phyloP scores from a whole-genome alignment of 2,329 filamentous ascomycete species.

The Pseudogymnoascus sp. region DNA sequence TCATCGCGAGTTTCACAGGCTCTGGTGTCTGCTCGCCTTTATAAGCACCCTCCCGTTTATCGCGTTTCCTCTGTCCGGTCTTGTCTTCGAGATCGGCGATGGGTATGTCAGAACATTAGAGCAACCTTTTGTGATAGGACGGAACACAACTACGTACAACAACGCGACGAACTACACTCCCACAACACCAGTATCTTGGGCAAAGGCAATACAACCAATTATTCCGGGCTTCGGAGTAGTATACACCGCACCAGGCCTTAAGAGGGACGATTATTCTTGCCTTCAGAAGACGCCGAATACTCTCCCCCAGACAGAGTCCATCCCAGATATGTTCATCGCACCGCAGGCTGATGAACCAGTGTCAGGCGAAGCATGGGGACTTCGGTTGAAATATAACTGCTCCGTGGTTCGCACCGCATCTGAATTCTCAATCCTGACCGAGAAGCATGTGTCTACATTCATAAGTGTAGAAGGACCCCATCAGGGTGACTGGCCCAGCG shows the following conservation, averaged over 20 bases:
- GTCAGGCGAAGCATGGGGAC: conserved; percentile 3
- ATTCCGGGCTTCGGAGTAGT: neutral
- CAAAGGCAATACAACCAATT: neutral
- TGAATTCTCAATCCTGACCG: conserved; percentile 3
- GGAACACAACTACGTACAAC: neutral
- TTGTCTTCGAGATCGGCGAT: neutral
- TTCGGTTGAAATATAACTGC: conserved; percentile 5
- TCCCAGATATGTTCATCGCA: conserved; percentile 2
- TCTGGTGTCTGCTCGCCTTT: neutral
- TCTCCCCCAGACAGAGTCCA: neutral
- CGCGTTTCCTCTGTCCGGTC: neutral
- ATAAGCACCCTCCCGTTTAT: neutral
- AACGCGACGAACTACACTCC: neutral
- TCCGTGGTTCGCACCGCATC: neutral
- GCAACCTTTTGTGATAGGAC: neutral
- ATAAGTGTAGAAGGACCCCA: neutral
- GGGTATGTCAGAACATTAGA: neutral
- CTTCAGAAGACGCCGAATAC: neutral
- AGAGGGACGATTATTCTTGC: neutral
- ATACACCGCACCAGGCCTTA: neutral
- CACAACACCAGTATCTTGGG: neutral
- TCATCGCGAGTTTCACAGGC: neutral
- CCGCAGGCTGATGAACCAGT: conserved; percentile 4
- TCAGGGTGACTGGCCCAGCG: neutral
- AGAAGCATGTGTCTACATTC: neutral